Evolutionary conservation across 495 filamentous ascomycete species (phyloP), one percentile per base, ranked within the genome.

Genomic region (Aspergillus conjunctus): DNA sequence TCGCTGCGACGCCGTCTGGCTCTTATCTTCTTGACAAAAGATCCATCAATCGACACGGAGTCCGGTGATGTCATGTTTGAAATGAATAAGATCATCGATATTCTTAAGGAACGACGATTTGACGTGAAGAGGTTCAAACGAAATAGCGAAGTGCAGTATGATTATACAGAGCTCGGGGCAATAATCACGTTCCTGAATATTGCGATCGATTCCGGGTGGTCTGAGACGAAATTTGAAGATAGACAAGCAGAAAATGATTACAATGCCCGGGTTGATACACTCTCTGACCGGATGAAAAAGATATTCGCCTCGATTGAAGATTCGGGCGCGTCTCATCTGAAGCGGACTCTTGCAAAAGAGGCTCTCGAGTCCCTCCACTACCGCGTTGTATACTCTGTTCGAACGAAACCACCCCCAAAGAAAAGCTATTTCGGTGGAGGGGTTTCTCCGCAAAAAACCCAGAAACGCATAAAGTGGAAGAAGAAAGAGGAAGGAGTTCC

Each of bases 281-380:
- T 97, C 2, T 80, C 85, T 14, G 68, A 76, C 15, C 74, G 75
- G 21, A 75, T 98, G 54, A 89, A 87, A 62, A 71, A 73, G 20
- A 83, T 94, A 46, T 88, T 87, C 68, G 83, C 81, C 15, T 78
- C 77, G 8, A 96, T 98, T 58, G 77, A 85, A 58, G 91, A 93
- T 67, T 81, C 85, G 0, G 90, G 90, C 26, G 88, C 89, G 22
- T 83, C 87, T 7, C 83, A 88, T 68, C 81, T 92, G 55, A 85
- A 84, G 17, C 81, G 89, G 18, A 87, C 90, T 48, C 82, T 92
- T 54, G 87, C 88, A 0, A 93, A 94, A 69, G 82, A 84, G 46
- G 81, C 79, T 21, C 76, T 96, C 7, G 88, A 94, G 66, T 75
- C 85, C 3, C 69, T 97, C 10, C 80, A 88, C 56, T 85, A 90